These are phyloP conservation scores for Nakaseomyces delphensis DNA, from an alignment of 1,139 yeast genomes.

Conservation along the genomic window DNA sequence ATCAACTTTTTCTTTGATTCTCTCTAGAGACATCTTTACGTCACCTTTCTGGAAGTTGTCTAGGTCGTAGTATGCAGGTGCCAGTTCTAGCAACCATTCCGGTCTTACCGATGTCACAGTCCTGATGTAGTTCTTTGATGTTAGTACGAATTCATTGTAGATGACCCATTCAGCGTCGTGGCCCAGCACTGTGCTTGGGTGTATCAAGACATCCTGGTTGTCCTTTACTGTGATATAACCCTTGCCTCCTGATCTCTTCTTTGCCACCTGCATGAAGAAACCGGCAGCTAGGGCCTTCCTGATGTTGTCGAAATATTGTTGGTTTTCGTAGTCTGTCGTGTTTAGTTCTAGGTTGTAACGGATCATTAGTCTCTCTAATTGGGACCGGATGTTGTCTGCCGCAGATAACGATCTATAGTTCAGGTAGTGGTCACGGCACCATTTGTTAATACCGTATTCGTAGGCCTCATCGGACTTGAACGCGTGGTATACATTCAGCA, in stretches of 20 bases:
- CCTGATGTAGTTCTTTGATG: slow-evolving; percentile 86
- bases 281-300: slow-evolving; percentile 87
- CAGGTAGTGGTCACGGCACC: slow-evolving; percentile 90
- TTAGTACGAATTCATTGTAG: slow-evolving; percentile 89
- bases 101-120: slow-evolving; percentile 91
- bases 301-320: slow-evolving; percentile 60
- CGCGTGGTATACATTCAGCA: slow-evolving; percentile 81
- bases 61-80: slow-evolving; percentile 76
- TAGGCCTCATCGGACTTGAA: slow-evolving; percentile 66
- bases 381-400: slow-evolving; percentile 80
- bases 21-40: slow-evolving; percentile 68
- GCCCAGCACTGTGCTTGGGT: slow-evolving; percentile 84
- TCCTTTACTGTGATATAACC: slow-evolving; percentile 87
- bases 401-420: slow-evolving; percentile 74
- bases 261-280: slow-evolving; percentile 97
- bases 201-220: slow-evolving; percentile 88
- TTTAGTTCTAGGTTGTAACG: slow-evolving; percentile 64
- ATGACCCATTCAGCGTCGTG: slow-evolving; percentile 88
- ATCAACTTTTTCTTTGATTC: slow-evolving; percentile 48
- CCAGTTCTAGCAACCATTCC: slow-evolving; percentile 75
- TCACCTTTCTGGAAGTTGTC: slow-evolving; percentile 74
- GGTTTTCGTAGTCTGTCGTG: slow-evolving; percentile 62
- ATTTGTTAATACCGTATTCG: slow-evolving; percentile 51
- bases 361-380: slow-evolving; percentile 76
- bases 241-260: slow-evolving; percentile 63